These are phyloP conservation scores for Citrullus amarus DNA, from an alignment of 306 rosid genomes.

Conservation along the genomic window DNA sequence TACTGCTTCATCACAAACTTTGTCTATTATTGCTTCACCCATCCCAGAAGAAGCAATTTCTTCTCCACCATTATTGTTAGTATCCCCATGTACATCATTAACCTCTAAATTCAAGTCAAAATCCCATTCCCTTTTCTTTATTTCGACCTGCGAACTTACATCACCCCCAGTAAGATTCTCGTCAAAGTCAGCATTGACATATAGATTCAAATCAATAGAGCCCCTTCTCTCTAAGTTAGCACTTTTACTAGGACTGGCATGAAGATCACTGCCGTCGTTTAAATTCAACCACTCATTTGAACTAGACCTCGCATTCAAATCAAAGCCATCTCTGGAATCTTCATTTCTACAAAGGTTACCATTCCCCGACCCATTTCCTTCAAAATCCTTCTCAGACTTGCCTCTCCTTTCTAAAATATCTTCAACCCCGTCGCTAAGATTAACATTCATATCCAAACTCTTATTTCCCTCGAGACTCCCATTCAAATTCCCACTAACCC, in stretches of 20 bases:
- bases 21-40: conserved; percentile 17
- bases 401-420: conserved; percentile 17
- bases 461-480: conserved; percentile 5
- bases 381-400: conserved; percentile 22
- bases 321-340: conserved; percentile 37
- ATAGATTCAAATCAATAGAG: conserved; percentile 75
- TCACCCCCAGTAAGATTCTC: conserved; percentile 13
- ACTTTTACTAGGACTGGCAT: conserved; percentile 12
- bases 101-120: conserved; percentile 83
- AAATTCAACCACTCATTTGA: conserved; percentile 37
- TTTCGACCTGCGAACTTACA: conserved; percentile 20
- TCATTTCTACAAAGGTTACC: conserved; percentile 16
- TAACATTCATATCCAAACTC: conserved; percentile 23
- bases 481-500: conserved; percentile 25
- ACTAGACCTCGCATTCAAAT: conserved; percentile 62
- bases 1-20: conserved; percentile 16
- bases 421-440: conserved; percentile 10
- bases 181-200: conserved; percentile 40
- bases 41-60: conserved; percentile 17
- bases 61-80: conserved; percentile 22
- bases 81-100: conserved; percentile 44
- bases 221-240: conserved; percentile 27
- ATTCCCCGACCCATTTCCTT: conserved; percentile 19
- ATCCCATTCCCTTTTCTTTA: conserved; percentile 31
- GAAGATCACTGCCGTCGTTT: conserved; percentile 25